These are phyloP conservation scores for Mortierella sp. DNA, from an alignment of 371 early-diverging fungal genomes.

Conservation along the genomic window DNA sequence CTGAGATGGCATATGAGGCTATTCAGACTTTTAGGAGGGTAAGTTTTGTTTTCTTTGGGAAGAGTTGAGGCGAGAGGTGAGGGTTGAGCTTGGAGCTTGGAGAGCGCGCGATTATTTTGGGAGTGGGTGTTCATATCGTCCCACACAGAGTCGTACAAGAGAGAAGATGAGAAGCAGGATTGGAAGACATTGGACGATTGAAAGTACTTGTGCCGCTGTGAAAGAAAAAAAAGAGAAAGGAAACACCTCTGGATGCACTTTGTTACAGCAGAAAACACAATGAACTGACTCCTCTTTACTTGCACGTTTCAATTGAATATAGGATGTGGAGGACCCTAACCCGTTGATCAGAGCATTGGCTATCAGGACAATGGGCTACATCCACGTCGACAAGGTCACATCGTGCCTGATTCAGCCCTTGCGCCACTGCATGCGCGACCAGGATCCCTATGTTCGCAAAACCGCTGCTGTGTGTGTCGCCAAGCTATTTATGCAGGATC, in stretches of 20 bases:
- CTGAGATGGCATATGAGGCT: slow-evolving; percentile 97
- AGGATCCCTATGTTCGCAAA: slow-evolving; percentile 93
- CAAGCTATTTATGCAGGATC: slow-evolving; percentile 86
- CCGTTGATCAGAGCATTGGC: slow-evolving; percentile 97
- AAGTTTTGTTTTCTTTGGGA: slow-evolving; percentile 12
- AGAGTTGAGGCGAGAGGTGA: no score
- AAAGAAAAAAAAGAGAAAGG: no score
- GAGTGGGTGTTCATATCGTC: no score
- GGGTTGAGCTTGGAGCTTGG: no score
- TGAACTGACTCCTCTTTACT: neutral
- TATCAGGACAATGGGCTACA: slow-evolving; percentile 95
- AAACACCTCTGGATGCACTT: no score
- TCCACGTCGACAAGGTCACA: slow-evolving; percentile 95
- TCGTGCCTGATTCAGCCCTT: slow-evolving; percentile 92
- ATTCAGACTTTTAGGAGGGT: slow-evolving; percentile 98
- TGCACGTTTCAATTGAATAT: neutral
- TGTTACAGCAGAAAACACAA: no score
- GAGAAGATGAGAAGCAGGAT: no score
- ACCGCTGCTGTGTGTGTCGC: slow-evolving; percentile 97
- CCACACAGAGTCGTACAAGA: no score
- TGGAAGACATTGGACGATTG: no score
- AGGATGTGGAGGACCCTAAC: slow-evolving; percentile 96
- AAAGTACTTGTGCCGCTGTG: no score
- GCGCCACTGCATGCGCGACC: slow-evolving; percentile 85
- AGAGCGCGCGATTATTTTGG: no score